Evolutionary conservation across 2,329 filamentous ascomycete genomes (phyloP).

Genomic region (Cryphonectria radicalis): DNA sequence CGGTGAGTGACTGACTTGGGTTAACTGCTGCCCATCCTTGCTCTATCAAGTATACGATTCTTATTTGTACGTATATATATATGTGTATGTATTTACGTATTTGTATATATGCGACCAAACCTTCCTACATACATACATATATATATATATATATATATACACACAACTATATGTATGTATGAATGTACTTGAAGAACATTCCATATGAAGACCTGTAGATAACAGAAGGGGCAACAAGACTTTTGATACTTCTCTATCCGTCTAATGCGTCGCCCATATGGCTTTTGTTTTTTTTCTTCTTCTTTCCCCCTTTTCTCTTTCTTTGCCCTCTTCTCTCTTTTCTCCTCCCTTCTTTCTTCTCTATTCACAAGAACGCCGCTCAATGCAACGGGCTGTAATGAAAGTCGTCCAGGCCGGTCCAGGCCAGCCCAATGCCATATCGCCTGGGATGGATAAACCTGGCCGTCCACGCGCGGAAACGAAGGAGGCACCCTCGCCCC

Average conservation of each 20-base stretch:
- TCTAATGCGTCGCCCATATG: neutral
- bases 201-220: neutral
- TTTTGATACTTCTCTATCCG: neutral
- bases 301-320: no score
- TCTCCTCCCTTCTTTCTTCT: neutral
- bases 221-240: neutral
- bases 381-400: slow-evolving; percentile 14
- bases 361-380: neutral
- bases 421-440: neutral
- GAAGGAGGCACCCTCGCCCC: slow-evolving; percentile 7
- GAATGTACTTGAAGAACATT: neutral
- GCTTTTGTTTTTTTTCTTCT: neutral
- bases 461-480: slow-evolving; percentile 7
- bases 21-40: neutral
- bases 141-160: neutral
- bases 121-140: no score
- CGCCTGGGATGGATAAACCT: neutral
- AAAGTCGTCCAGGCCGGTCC: slow-evolving; percentile 2
- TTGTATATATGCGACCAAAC: neutral
- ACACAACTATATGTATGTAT: neutral
- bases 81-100: neutral
- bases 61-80: neutral
- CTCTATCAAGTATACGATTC: neutral
- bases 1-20: neutral
- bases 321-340: neutral